These are phyloP conservation scores for Komagataella pastoris DNA, from an alignment of 805 yeast species.

Conservation along the genomic window DNA sequence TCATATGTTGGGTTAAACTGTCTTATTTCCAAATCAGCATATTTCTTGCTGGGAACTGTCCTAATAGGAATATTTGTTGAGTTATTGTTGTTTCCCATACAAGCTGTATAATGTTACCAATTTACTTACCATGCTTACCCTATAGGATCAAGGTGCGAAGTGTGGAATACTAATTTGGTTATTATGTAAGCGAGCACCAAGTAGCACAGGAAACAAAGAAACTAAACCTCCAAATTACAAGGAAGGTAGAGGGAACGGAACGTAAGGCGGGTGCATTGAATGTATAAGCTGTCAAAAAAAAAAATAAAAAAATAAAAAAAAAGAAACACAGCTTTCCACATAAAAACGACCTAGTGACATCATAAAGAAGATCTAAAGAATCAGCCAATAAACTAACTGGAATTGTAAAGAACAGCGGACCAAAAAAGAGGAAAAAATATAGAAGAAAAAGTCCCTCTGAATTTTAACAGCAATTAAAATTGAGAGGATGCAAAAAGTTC, in stretches of 20 bases:
- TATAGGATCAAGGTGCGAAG: neutral
- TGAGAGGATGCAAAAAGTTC: neutral
- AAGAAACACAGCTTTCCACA: constrained; percentile 7
- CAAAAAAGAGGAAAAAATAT: constrained; percentile 5
- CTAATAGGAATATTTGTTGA: neutral
- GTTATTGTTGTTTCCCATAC: neutral
- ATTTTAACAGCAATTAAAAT: neutral
- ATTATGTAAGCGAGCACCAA: neutral
- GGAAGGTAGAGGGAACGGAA: neutral
- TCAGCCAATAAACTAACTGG: constrained; percentile 4
- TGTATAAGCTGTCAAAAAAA: constrained; percentile 4
- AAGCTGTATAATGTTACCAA: neutral
- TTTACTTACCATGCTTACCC: neutral
- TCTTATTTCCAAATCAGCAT: neutral
- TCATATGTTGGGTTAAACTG: neutral
- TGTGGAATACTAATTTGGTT: neutral
- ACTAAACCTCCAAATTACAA: too few species aligned
- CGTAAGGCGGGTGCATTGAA: neutral
- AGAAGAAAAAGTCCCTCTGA: constrained; percentile 4
- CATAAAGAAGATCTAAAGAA: constrained; percentile 3
- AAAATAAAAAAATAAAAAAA: constrained; percentile 7
- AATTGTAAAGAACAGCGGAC: constrained; percentile 1
- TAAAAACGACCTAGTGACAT: constrained; percentile 4
- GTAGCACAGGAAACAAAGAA: neutral
- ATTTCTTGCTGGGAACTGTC: neutral